Percentiles rank a stretch among this genome's conserved stretches.
phyloP scores from a whole-genome alignment of 768 basidiomycete genomes.

The Termitomyces eurrhizus region DNA sequence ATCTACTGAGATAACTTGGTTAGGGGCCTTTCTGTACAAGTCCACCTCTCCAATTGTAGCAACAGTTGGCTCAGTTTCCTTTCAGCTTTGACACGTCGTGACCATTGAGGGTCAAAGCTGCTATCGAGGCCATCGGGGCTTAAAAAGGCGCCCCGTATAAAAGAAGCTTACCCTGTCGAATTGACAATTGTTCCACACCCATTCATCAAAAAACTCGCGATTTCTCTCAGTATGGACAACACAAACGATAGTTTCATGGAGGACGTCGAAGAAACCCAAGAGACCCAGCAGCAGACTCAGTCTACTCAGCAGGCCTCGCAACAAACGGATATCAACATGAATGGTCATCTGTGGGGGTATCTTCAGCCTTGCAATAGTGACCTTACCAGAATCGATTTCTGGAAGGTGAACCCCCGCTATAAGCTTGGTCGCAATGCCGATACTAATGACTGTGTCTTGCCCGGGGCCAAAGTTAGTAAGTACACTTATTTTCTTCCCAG shows the following conservation, averaged over 20 bases:
- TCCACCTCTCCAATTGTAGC: constrained; percentile 2
- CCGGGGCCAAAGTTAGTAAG: constrained; percentile 75
- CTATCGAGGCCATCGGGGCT: constrained; percentile 20
- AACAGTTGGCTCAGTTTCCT: constrained; percentile 4
- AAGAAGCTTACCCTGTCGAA: constrained; percentile 9
- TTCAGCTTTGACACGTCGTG: constrained; percentile 13
- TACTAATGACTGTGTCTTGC: constrained; percentile 52
- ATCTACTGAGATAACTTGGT: constrained; percentile 1
- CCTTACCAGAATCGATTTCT: constrained; percentile 58
- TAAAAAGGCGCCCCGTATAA: constrained; percentile 30
- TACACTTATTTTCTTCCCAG: constrained; percentile 15
- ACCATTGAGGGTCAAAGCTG: constrained; percentile 15
- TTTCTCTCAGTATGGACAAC: constrained; percentile 15
- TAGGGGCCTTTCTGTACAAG: constrained; percentile 2
- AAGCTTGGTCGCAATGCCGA: constrained; percentile 51
- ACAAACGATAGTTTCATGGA: constrained; percentile 14
- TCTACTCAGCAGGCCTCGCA: constrained; percentile 43
- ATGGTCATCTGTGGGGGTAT: constrained; percentile 63
- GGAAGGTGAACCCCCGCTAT: constrained; percentile 45
- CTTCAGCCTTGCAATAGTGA: constrained; percentile 58
- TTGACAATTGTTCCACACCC: not conserved
- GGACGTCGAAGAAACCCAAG: constrained; percentile 26
- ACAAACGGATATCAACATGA: constrained; percentile 26
- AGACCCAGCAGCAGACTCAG: constrained; percentile 37
- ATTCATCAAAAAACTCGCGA: not conserved